phyloP scores from a whole-genome alignment of 176 grass and related monocot genomes.

The Ensete ventricosum region DNA sequence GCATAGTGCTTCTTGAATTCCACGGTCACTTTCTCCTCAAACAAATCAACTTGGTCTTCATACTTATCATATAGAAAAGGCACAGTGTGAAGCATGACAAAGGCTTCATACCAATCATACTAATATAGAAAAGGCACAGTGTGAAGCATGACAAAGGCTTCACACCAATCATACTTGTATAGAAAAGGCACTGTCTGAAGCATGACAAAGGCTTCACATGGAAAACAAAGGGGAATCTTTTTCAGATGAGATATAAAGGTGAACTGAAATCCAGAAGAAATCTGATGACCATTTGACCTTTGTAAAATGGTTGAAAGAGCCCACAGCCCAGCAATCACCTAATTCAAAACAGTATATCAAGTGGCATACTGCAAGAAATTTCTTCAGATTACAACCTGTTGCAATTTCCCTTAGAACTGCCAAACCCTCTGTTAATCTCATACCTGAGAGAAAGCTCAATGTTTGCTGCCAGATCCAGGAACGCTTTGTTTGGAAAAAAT shows the following conservation, averaged over 20 bases:
- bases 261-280: background rate
- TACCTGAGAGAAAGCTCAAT: constrained; percentile 31
- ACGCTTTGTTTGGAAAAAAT: constrained; percentile 11
- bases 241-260: background rate
- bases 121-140: too few species aligned
- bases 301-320: constrained; percentile 2
- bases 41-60: background rate
- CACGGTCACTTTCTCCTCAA: constrained; percentile 1
- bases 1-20: constrained; percentile 19
- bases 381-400: constrained; percentile 54
- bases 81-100: too few species aligned
- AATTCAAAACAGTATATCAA: background rate
- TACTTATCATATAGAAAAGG: too few species aligned
- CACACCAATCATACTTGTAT: background rate
- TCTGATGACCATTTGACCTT: background rate
- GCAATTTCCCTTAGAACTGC: constrained; percentile 43
- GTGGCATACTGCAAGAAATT: constrained; percentile 49
- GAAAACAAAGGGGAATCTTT: background rate
- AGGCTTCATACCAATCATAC: too few species aligned
- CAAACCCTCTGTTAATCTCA: constrained; percentile 51
- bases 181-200: background rate
- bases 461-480: constrained; percentile 49
- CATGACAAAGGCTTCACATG: background rate
- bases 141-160: background rate
- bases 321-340: constrained; percentile 16